Conservation (phyloP, 2,329 filamentous ascomycete species). For the Gliomastix tumulicola region DNA sequence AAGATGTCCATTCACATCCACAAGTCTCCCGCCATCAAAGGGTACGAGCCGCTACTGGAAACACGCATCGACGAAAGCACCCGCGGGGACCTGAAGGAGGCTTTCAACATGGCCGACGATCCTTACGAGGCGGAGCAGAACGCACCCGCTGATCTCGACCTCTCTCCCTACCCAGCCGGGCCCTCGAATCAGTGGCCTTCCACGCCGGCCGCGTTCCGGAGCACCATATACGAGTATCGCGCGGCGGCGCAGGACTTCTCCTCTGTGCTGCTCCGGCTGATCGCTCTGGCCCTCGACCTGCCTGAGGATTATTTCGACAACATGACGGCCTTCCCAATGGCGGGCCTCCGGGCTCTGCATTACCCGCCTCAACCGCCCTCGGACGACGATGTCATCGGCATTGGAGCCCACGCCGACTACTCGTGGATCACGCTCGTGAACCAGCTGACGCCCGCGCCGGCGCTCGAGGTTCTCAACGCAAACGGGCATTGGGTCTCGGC, state of each 20-base stretch:
- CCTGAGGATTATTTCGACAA: conserved; percentile 11
- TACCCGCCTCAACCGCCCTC: conserved; percentile 8
- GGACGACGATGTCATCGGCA: background rate
- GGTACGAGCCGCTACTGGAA: background rate
- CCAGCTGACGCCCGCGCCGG: conserved; percentile 26
- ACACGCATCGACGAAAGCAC: background rate
- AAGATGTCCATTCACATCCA: background rate
- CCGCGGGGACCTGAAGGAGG: background rate
- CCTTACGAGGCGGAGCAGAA: background rate
- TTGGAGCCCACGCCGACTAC: conserved; percentile 1
- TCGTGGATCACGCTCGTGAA: conserved; percentile 23
- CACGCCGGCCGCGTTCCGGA: conserved; percentile 6
- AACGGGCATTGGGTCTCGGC: conserved; percentile 14
- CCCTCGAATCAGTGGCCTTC: too few relatives aligned
- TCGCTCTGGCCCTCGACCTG: conserved; percentile 13
- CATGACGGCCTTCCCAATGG: conserved; percentile 10
- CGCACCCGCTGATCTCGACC: background rate
- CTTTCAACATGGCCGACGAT: conserved; percentile 1
- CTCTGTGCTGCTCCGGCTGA: conserved; percentile 10
- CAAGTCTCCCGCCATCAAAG: conserved; percentile 1
- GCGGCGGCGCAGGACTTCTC: conserved; percentile 11
- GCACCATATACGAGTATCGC: conserved; percentile 8
- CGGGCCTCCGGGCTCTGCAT: conserved; percentile 14
- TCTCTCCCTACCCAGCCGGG: background rate
- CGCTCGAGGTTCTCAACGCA: conserved; percentile 13